Evolutionary conservation across 176 grass and related monocot genomes (phyloP).

Genomic region (Phragmites australis): DNA sequence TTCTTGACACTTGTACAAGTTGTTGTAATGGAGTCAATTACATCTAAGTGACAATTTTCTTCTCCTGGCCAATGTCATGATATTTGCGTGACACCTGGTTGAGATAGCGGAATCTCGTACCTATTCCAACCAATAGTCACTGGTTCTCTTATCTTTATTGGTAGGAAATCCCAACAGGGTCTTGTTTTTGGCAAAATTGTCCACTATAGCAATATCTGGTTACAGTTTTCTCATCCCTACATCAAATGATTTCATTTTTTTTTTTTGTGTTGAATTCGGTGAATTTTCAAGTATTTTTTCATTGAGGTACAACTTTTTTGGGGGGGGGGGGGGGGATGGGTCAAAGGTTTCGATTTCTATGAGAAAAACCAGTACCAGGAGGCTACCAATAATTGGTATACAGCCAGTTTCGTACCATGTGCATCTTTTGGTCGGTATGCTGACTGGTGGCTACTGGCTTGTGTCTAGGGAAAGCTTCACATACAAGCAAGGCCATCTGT

Average conservation of each 20-base stretch:
- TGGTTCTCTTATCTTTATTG: background rate
- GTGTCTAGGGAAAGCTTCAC: background rate
- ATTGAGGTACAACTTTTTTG: no score
- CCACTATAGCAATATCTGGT: background rate
- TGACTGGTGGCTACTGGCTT: background rate
- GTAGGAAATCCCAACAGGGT: background rate
- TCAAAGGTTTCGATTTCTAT: no score
- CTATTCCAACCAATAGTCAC: conserved; percentile 31
- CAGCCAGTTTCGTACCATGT: background rate
- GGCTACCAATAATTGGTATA: background rate
- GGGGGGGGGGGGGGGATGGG: no score
- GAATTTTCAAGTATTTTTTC: background rate
- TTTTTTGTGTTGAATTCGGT: background rate
- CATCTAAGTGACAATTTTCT: conserved; percentile 24
- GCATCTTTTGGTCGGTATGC: conserved; percentile 21
- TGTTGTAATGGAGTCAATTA: conserved; percentile 35
- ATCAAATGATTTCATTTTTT: background rate
- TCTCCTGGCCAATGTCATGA: conserved; percentile 19
- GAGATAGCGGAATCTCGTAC: conserved; percentile 39
- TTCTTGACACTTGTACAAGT: conserved; percentile 38
- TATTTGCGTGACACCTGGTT: conserved; percentile 41
- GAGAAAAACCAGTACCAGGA: background rate
- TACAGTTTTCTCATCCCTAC: background rate
- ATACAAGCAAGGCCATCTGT: background rate
- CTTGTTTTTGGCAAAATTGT: background rate